Conservation (phyloP, 192 early-diverging fungal species). For the Diversispora eburnea region DNA sequence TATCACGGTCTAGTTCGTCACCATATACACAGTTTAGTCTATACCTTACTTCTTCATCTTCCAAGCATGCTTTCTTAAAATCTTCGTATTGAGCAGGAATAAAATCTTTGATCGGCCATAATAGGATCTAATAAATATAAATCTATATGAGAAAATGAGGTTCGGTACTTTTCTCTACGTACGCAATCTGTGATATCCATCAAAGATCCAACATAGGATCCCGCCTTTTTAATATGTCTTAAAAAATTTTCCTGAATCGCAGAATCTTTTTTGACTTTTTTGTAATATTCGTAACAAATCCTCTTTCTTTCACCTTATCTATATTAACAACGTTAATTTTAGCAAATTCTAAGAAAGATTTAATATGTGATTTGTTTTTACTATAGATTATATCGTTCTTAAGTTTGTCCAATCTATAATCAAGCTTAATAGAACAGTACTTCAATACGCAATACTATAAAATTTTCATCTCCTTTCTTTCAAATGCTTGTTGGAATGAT, state of each 20-base stretch:
- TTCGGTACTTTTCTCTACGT: too few relatives aligned
- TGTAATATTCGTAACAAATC: neutral
- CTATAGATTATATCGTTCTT: too few relatives aligned
- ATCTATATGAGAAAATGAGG: too few relatives aligned
- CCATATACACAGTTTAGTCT: neutral
- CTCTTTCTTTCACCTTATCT: neutral
- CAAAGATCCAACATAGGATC: neutral
- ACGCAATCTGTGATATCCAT: neutral
- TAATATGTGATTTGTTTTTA: neutral
- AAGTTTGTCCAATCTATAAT: neutral
- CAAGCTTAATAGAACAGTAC: neutral
- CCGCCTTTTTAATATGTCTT: constrained; percentile 7
- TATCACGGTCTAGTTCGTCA: neutral
- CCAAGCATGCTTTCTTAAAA: neutral
- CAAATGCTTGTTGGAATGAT: neutral
- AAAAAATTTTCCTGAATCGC: neutral
- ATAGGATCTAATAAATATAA: constrained; percentile 12
- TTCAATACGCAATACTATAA: neutral
- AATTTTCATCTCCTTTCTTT: neutral
- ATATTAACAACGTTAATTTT: neutral
- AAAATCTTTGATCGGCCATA: neutral
- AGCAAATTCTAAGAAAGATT: neutral
- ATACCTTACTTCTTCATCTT: neutral
- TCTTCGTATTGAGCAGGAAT: neutral
- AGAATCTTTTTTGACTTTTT: neutral